These are phyloP conservation scores for Rhizopogon sp. DNA, from an alignment of 768 basidiomycete species.

Conservation along the genomic window DNA sequence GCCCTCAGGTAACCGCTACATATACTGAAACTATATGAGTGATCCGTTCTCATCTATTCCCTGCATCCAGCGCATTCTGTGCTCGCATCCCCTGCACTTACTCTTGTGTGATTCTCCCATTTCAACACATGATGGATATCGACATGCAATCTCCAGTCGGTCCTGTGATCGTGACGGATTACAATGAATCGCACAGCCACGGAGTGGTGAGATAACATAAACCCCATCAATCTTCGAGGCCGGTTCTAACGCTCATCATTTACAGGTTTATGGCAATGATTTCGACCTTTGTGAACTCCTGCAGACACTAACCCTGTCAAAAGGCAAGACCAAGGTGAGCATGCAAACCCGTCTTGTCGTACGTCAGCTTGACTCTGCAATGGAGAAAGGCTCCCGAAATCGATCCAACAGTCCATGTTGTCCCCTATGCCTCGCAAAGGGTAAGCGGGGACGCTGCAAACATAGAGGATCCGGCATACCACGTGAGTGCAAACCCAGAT, in stretches of 20 bases:
- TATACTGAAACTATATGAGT: constrained; percentile 12
- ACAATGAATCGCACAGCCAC: constrained; percentile 12
- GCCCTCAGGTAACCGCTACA: constrained; percentile 18
- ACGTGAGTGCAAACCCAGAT: constrained; percentile 24
- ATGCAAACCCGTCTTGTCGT: neutral
- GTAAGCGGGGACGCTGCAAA: constrained; percentile 35
- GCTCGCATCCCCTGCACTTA: neutral
- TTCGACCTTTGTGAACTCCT: constrained; percentile 51
- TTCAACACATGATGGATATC: constrained; percentile 22
- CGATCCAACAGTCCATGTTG: constrained; percentile 12
- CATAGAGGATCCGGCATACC: constrained; percentile 42
- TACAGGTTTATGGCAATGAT: constrained; percentile 23
- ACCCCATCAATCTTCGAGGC: neutral
- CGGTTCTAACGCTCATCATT: constrained; percentile 1
- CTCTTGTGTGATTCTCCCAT: neutral
- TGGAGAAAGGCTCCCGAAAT: constrained; percentile 30
- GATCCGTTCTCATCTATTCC: neutral
- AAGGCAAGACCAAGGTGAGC: constrained; percentile 28
- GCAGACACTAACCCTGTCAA: constrained; percentile 44
- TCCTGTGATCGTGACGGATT: constrained; percentile 20
- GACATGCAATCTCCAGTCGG: constrained; percentile 29
- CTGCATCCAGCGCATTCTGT: constrained; percentile 12
- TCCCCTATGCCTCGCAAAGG: constrained; percentile 25
- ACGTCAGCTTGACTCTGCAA: neutral
- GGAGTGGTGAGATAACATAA: constrained; percentile 16